Evolutionary conservation across 2,329 filamentous ascomycete species (phyloP).

Genomic region (Hirsutella minnesotensis): DNA sequence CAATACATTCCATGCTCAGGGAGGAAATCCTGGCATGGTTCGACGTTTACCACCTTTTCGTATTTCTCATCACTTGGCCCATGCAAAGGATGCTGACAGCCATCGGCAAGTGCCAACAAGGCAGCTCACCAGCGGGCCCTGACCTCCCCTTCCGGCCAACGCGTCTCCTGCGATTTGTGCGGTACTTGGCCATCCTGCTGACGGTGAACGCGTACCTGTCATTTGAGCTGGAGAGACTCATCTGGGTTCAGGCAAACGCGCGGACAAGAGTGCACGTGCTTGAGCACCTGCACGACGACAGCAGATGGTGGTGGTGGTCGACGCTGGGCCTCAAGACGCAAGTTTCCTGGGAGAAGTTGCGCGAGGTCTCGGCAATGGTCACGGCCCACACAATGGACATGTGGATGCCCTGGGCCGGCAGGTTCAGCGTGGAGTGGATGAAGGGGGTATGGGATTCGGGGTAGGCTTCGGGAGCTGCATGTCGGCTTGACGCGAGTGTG

Average conservation of each 20-base stretch:
- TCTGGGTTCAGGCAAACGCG: constrained; percentile 20
- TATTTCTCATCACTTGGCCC: not conserved
- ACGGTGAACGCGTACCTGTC: constrained; percentile 10
- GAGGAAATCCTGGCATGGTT: not conserved
- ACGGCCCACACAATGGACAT: not conserved
- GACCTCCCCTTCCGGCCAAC: not conserved
- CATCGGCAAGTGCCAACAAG: too few species aligned
- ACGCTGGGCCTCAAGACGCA: constrained; percentile 4
- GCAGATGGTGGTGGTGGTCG: constrained; percentile 1
- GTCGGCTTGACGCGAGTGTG: too few species aligned
- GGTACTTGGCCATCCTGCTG: constrained; percentile 5
- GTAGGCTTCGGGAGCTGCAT: too few species aligned
- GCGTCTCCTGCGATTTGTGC: constrained; percentile 1
- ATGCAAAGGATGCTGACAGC: too few species aligned
- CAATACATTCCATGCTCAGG: too few species aligned
- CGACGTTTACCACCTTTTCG: not conserved
- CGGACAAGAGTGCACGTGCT: constrained; percentile 18
- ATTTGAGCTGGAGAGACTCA: constrained; percentile 9
- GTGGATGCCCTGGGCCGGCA: not conserved
- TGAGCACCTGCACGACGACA: constrained; percentile 3
- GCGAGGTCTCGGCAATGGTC: not conserved
- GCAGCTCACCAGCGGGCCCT: not conserved
- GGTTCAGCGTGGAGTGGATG: not conserved
- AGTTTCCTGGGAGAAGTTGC: not conserved
- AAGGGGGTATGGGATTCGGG: not conserved